Conservation (phyloP, 306 rosid species). For the Trifolium pratense region DNA sequence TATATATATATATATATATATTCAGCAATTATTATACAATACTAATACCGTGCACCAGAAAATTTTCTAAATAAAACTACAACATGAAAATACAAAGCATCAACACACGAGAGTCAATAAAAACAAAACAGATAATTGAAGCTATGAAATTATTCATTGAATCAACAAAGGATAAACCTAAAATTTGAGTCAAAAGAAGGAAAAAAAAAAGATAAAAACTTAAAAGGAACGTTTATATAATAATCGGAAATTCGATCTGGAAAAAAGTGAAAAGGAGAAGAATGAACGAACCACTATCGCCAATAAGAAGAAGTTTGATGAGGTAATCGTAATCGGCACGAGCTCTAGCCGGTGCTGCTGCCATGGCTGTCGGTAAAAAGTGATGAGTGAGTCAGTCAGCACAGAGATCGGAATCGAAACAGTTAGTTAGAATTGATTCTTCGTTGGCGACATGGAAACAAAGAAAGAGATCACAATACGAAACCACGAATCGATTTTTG, state of each 20-base stretch:
- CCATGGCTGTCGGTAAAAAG: constrained; percentile 48
- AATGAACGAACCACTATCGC: constrained; percentile 72
- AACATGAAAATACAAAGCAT: too few species aligned
- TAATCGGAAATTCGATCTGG: constrained; percentile 10
- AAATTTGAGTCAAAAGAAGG: background rate
- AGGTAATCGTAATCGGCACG: constrained; percentile 94
- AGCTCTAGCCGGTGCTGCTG: constrained; percentile 76
- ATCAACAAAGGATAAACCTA: background rate
- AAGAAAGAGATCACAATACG: constrained; percentile 34
- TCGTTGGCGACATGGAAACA: constrained; percentile 50
- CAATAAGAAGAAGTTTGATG: constrained; percentile 87
- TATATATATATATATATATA: too few species aligned
- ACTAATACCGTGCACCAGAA: too few species aligned
- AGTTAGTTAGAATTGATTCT: constrained; percentile 35
- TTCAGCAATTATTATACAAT: too few species aligned
- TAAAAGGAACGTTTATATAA: background rate
- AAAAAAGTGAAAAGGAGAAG: background rate
- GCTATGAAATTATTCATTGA: background rate
- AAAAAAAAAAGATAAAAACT: background rate
- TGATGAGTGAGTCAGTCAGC: background rate
- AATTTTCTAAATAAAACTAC: too few species aligned
- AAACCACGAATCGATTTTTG: constrained; percentile 39
- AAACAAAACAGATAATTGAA: too few species aligned
- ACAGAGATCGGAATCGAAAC: constrained; percentile 41
- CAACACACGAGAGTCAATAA: too few species aligned